A percentile compares a stretch with the other conserved stretches of the same genome.
These are phyloP conservation scores for Termitomyces bulborhizus DNA, from an alignment of 768 basidiomycete species.

Conservation along the genomic window DNA sequence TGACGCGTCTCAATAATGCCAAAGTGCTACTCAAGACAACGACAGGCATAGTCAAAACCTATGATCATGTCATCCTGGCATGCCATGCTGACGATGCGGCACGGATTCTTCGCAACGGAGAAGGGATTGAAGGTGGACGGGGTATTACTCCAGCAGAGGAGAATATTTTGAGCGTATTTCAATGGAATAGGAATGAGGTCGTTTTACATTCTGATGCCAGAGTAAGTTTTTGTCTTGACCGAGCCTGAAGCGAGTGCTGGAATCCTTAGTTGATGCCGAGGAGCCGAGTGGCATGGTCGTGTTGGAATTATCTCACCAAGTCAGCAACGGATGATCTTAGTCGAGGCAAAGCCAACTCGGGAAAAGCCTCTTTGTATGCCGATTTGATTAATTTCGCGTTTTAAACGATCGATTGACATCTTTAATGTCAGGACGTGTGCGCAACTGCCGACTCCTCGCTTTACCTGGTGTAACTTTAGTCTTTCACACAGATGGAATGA, in stretches of 20 bases:
- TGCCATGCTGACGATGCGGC: slow-evolving; percentile 67
- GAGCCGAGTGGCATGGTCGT: slow-evolving; percentile 57
- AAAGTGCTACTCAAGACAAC: slow-evolving; percentile 41
- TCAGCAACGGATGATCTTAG: slow-evolving; percentile 29
- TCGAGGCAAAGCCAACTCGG: slow-evolving; percentile 29
- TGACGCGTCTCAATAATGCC: slow-evolving; percentile 19
- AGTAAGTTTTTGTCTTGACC: slow-evolving; percentile 29
- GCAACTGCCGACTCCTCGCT: not conserved
- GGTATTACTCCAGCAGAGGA: slow-evolving; percentile 48
- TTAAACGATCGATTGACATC: not conserved
- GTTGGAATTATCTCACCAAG: slow-evolving; percentile 74
- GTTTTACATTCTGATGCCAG: slow-evolving; percentile 59
- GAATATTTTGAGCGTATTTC: slow-evolving; percentile 47
- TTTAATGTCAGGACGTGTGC: slow-evolving; percentile 35
- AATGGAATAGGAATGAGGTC: slow-evolving; percentile 64
- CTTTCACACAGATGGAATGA: slow-evolving; percentile 59
- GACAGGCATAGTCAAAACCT: slow-evolving; percentile 36
- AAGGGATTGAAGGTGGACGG: slow-evolving; percentile 12
- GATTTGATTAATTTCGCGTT: not conserved
- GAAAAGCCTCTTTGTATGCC: slow-evolving; percentile 58
- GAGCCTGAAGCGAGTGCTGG: not conserved
- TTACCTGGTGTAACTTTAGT: not conserved
- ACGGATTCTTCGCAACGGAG: slow-evolving; percentile 42
- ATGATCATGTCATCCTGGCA: slow-evolving; percentile 70
- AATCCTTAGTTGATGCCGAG: slow-evolving; percentile 58